Base-by-base conservation (phyloP, 352 stramenopile species). In the Paralagenidium karlingii region DNA sequence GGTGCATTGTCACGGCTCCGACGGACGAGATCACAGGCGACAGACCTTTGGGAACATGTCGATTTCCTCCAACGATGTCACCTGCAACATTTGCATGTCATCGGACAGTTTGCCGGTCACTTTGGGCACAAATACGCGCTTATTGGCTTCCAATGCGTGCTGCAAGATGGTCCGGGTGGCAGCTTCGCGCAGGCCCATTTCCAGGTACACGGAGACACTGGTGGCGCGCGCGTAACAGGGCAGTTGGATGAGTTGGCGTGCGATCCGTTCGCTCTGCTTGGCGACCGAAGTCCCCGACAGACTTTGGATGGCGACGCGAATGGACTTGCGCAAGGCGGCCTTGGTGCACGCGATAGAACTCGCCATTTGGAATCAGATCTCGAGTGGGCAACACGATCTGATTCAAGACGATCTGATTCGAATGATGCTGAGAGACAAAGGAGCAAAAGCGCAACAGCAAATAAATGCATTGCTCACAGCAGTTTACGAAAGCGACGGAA, bases 121-220 rank as follows among this genome's bases (percentile, higher is more conserved):
- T 57, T 94, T 94, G n/a, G 82, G 82, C 30, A 94, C 80, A 34
- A 85, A 92, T 8, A 94, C 69, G 36, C 69, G 76, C 53, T 88
- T 93, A 6, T 59, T 40, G 0, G 54, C 45, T 6, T 44, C 60
- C 34, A 94, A 88, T 4, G 75, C 60, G 3, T 54, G 47, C 27
- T 53, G 40, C 32, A 93, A 34, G 26, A 93, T 51, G 16, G 40
- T 34, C 2, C 24, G 27, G 6, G 82, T 94, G 8, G 53, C 47
- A 16, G 74, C 78, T 53, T 94, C 82, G 37, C 65, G 69, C 7
- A 7, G 30, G 34, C 75, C 68, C 79, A 94, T 92, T 39, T 84
- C 63, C 20, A 94, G 58, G 31, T 93, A 94, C 20, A 90, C 62
- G 47, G 75, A 88, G 30, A 93, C 40, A 0, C 53, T 51, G 10